Evolutionary conservation across 768 basidiomycete species (phyloP).

Genomic region (Phlebiopsis gigantea): DNA sequence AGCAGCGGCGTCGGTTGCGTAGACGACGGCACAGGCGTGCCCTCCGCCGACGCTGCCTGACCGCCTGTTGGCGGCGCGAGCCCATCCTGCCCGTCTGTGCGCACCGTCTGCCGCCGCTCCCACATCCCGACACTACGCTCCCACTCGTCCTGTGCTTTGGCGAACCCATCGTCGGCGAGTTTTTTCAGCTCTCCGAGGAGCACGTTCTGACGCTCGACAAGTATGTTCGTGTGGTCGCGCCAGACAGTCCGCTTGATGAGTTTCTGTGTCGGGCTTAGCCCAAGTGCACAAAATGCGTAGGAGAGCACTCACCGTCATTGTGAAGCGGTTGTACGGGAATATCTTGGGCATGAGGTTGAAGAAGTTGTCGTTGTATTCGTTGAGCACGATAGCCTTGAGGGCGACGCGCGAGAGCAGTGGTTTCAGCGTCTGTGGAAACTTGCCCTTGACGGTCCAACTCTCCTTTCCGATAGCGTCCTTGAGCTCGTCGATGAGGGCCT

Average conservation of each 20-base stretch:
- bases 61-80: conserved; percentile 19
- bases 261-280: conserved; percentile 49
- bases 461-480: conserved; percentile 60
- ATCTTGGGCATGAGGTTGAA: conserved; percentile 83
- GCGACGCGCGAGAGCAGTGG: conserved; percentile 69
- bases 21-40: conserved; percentile 22
- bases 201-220: conserved; percentile 64
- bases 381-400: conserved; percentile 71
- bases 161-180: conserved; percentile 60
- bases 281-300: neutral
- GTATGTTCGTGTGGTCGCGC: conserved; percentile 59
- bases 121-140: conserved; percentile 64
- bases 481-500: conserved; percentile 54
- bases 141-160: conserved; percentile 71
- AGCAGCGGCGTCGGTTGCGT: conserved; percentile 16
- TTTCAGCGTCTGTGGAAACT: conserved; percentile 82
- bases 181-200: conserved; percentile 57
- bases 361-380: conserved; percentile 89
- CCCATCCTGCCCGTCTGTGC: conserved; percentile 27
- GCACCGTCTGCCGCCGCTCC: conserved; percentile 46
- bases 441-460: conserved; percentile 75
- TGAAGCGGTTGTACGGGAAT: conserved; percentile 95
- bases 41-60: conserved; percentile 32
- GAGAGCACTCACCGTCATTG: conserved; percentile 64
- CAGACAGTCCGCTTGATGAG: conserved; percentile 89